Base-by-base conservation (phyloP, 352 stramenopile species). In the Phytopythium vexans region DNA sequence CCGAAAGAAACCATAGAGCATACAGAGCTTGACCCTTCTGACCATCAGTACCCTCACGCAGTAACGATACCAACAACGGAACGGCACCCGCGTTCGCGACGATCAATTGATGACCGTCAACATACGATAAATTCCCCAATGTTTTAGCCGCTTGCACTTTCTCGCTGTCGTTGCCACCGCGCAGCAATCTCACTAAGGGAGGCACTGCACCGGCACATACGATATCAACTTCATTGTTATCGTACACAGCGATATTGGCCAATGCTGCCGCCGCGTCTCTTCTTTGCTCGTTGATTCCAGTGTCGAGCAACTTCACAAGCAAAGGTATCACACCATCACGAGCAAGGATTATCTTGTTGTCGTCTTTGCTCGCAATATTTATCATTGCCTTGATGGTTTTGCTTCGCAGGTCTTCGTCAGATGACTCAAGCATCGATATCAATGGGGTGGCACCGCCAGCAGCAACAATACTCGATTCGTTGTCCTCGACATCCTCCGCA, bases 231-330 rank as follows among this genome's bases (percentile, higher is more conserved):
- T 15, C 33, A 16, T 41, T 36, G n/a, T n/a, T n/a, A n/a, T n/a
- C n/a, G n/a, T 53, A 48, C 4, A 6, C 3, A 3, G 27, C 16
- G 12, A 57, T n/a, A 9, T 47, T 49, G 4, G 33, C 4, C 35
- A 62, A 46, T 12, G 43, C 27, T 33, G 11, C 21, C 2, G n/a
- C 14, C 2, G 48, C 49, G 5, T n/a, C 11, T n/a, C 21, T 34
- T 35, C 52, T 62, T 36, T 62, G 49, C 0, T 41, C 32, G 11
- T 55, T 31, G 2, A n/a, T 60, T 39, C 54, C 54, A 31, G 32
- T 15, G 12, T n/a, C 14, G 6, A 49, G 5, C 14, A 59, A 45
- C 3, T 48, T 41, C n/a, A 51, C 32, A 3, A 60, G 34, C 8
- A 15, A 15, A 9, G 41, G 34, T 5, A 48, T 14, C 6, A 8